phyloP scores from a whole-genome alignment of 1,284 basidiomycete genomes.

The Trichosporon sp. region DNA sequence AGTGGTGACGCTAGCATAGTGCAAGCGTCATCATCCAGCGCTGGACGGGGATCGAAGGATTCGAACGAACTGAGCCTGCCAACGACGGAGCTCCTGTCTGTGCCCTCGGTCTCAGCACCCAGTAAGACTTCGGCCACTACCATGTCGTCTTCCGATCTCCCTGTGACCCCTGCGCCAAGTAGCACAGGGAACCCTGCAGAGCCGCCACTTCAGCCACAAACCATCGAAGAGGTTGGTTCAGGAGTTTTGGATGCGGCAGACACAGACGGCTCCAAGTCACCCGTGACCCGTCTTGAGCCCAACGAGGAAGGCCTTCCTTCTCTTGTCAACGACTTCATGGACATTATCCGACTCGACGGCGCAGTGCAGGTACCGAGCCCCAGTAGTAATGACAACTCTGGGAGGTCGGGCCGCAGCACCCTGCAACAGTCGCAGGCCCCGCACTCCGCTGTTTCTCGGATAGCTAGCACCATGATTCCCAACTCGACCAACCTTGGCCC shows the following conservation, averaged over 20 bases:
- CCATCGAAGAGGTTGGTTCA: background rate
- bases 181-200: background rate
- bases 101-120: background rate
- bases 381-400: slow-evolving; percentile 7
- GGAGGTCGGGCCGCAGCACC: slow-evolving; percentile 3
- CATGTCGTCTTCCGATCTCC: background rate
- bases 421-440: background rate
- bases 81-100: background rate
- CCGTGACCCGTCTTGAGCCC: background rate
- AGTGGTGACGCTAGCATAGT: background rate
- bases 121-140: background rate
- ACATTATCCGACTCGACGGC: slow-evolving; percentile 5
- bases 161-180: background rate
- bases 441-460: slow-evolving; percentile 21
- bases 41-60: background rate
- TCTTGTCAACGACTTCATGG: slow-evolving; percentile 14
- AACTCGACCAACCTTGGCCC: background rate
- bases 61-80: background rate
- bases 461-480: slow-evolving; percentile 1
- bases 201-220: background rate
- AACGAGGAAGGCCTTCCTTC: slow-evolving; percentile 10
- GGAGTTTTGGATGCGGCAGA: background rate
- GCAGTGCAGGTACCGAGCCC: background rate
- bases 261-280: background rate
- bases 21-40: background rate